Evolutionary conservation across 768 basidiomycete species (phyloP).

Genomic region (Trametes meyenii): DNA sequence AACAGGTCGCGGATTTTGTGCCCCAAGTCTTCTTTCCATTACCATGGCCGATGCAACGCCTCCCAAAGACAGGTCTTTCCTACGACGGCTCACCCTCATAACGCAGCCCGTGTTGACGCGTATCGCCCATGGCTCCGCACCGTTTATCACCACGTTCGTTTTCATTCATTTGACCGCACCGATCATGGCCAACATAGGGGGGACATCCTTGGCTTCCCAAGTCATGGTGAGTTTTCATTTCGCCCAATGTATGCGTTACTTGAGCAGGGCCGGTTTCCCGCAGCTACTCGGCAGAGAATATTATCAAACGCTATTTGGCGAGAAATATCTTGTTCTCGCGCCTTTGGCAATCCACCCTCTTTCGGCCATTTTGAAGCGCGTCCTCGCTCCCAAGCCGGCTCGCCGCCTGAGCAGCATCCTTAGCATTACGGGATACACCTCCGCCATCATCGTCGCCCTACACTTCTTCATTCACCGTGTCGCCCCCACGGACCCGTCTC

Average conservation of each 20-base stretch:
- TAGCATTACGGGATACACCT: conserved; percentile 64
- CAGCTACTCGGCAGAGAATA: conserved; percentile 85
- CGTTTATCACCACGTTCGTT: conserved; percentile 78
- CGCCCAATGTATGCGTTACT: not conserved
- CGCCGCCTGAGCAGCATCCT: conserved; percentile 47
- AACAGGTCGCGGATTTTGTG: no score
- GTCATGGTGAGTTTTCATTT: conserved; percentile 63
- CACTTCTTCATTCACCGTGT: conserved; percentile 73
- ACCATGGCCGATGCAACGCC: conserved; percentile 6
- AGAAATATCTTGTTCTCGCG: conserved; percentile 65
- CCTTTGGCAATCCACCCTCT: conserved; percentile 70
- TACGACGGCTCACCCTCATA: conserved; percentile 15
- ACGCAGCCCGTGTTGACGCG: conserved; percentile 45
- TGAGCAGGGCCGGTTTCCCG: not conserved
- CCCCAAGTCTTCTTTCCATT: not conserved
- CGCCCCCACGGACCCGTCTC: conserved; percentile 46
- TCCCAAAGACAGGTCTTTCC: conserved; percentile 5
- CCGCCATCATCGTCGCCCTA: conserved; percentile 61
- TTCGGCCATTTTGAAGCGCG: conserved; percentile 60
- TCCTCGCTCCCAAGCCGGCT: conserved; percentile 45
- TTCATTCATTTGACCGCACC: conserved; percentile 82
- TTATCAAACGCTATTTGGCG: conserved; percentile 74
- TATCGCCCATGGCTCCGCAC: conserved; percentile 67
- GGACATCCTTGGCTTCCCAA: conserved; percentile 66
- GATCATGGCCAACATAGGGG: conserved; percentile 68